Conservation (phyloP, 2,329 filamentous ascomycete genomes). For the Diaporthe sp. region DNA sequence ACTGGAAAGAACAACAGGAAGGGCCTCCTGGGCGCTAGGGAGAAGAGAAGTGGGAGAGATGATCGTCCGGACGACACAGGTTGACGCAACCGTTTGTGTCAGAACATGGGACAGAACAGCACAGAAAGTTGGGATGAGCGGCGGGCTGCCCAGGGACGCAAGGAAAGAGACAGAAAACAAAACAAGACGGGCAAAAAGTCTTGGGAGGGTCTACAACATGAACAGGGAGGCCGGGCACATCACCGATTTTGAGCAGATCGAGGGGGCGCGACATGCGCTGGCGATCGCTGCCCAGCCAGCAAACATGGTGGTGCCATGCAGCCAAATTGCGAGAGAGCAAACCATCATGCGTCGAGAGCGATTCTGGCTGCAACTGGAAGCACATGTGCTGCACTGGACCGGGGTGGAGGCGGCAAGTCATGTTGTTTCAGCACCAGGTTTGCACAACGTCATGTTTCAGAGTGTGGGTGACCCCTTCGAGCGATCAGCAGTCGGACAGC, state of each 20-base stretch:
- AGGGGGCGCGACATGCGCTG: background rate
- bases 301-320: slow-evolving; percentile 25
- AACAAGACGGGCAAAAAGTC: background rate
- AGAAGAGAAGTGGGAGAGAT: slow-evolving; percentile 4
- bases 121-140: background rate
- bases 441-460: slow-evolving; percentile 29
- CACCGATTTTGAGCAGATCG: slow-evolving; percentile 17
- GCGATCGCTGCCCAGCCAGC: background rate
- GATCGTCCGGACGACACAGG: slow-evolving; percentile 8
- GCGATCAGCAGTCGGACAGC: slow-evolving; percentile 15
- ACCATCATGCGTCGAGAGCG: slow-evolving; percentile 15
- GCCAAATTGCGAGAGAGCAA: slow-evolving; percentile 12
- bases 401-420: slow-evolving; percentile 24
- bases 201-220: background rate
- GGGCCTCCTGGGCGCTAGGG: background rate
- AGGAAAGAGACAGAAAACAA: background rate
- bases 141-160: background rate
- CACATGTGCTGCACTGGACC: background rate
- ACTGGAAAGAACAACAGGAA: background rate
- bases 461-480: slow-evolving; percentile 2
- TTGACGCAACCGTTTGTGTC: slow-evolving; percentile 7
- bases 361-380: slow-evolving; percentile 18
- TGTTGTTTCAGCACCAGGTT: slow-evolving; percentile 22
- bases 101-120: slow-evolving; percentile 14
- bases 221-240: background rate